These are phyloP conservation scores for Curvularia lunata DNA, from an alignment of 2,329 filamentous ascomycete species.

Conservation along the genomic window DNA sequence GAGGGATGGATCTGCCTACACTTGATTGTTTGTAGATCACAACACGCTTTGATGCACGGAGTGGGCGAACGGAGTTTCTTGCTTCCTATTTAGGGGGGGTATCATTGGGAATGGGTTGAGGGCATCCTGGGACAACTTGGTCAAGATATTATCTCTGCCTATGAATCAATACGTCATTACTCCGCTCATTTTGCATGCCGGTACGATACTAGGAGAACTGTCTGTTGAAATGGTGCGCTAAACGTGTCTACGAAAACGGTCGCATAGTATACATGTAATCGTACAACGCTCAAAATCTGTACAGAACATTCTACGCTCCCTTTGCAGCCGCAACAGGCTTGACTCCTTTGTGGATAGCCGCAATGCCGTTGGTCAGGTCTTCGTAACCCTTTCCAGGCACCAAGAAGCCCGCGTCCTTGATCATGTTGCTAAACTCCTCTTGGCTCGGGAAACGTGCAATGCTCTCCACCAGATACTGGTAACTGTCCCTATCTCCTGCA, in stretches of 20 bases:
- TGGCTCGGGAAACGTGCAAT: constrained; percentile 93
- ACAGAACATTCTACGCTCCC: not conserved
- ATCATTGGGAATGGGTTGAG: not conserved
- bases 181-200: constrained; percentile 5
- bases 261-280: not conserved
- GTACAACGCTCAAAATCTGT: not conserved
- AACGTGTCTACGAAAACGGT: not conserved
- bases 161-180: constrained; percentile 9
- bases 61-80: not conserved
- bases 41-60: not conserved
- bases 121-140: not conserved
- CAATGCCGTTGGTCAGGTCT: constrained; percentile 89
- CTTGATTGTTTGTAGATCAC: not conserved
- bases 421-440: constrained; percentile 82
- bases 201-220: not conserved
- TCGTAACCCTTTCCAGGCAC: constrained; percentile 78
- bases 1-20: not conserved
- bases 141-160: not conserved
- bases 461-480: constrained; percentile 98
- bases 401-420: constrained; percentile 81
- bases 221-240: not conserved
- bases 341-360: constrained; percentile 94
- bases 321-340: constrained; percentile 64
- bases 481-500: constrained; percentile 90
- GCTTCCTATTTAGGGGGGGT: not conserved